phyloP scores from a whole-genome alignment of 2,329 filamentous ascomycete species.

The Aspergillus texensis region DNA sequence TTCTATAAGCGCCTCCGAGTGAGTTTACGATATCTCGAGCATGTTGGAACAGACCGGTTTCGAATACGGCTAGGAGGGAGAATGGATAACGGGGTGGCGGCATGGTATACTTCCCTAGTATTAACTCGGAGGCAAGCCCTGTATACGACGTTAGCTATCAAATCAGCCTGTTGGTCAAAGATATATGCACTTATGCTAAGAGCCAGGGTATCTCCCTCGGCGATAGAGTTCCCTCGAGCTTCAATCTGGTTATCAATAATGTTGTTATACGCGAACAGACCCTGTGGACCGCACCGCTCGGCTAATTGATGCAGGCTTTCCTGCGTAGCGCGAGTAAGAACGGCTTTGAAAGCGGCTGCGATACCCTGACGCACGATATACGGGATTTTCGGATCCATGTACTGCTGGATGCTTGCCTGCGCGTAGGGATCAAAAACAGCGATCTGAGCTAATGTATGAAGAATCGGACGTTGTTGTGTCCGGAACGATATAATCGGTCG shows the following conservation, averaged over 20 bases:
- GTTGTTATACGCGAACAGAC: conserved; percentile 17
- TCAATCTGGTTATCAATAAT: conserved; percentile 17
- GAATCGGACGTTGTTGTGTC: conserved; percentile 27
- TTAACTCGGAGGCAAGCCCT: conserved; percentile 28
- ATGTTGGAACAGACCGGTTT: conserved; percentile 15
- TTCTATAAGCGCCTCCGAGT: conserved; percentile 10
- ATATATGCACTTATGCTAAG: conserved; percentile 21
- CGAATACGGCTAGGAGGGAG: conserved; percentile 20
- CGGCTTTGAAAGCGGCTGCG: conserved; percentile 18
- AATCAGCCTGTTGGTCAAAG: not conserved
- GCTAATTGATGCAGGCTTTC: conserved; percentile 9
- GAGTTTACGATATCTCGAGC: conserved; percentile 9
- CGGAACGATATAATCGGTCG: conserved; percentile 24
- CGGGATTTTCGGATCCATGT: not conserved
- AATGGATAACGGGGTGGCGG: conserved; percentile 16
- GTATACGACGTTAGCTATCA: not conserved
- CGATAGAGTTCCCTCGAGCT: conserved; percentile 10
- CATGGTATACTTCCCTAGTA: conserved; percentile 24
- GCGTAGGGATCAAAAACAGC: conserved; percentile 23
- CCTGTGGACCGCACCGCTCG: conserved; percentile 20
- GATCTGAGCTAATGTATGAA: conserved; percentile 23
- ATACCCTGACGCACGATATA: conserved; percentile 11
- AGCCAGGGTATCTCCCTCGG: conserved; percentile 24
- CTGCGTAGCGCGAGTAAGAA: conserved; percentile 10
- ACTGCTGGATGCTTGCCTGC: not conserved